phyloP scores from a whole-genome alignment of 192 early-diverging fungal species.

The Nowakowskiella sp. region DNA sequence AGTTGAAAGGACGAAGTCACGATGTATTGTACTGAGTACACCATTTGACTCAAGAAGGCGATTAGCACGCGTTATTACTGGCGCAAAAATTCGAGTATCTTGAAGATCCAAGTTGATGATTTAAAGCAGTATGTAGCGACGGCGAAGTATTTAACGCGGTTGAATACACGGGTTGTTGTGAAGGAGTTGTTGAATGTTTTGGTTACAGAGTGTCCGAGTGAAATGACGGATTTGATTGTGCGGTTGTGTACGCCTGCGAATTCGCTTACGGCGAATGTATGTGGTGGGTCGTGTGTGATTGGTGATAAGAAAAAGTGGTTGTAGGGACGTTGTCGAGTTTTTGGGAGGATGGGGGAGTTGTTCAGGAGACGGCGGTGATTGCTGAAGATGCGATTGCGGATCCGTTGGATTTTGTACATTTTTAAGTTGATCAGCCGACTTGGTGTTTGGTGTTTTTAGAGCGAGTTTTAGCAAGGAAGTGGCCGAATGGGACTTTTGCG shows the following conservation, averaged over 20 bases:
- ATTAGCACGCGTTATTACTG: too few species aligned
- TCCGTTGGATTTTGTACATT: conserved; percentile 66
- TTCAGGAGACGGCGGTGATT: background rate
- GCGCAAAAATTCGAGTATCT: too few species aligned
- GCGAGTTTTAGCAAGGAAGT: conserved; percentile 67
- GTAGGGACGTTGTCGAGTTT: background rate
- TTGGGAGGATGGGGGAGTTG: conserved; percentile 5
- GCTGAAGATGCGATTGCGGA: conserved; percentile 6
- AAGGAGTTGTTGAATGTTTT: too few species aligned
- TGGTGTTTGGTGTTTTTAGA: conserved; percentile 82
- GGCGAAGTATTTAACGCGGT: too few species aligned
- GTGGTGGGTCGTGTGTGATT: too few species aligned
- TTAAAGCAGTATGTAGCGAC: too few species aligned
- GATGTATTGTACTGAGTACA: too few species aligned
- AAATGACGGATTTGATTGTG: conserved; percentile 43
- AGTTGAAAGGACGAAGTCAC: too few species aligned
- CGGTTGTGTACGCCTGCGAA: conserved; percentile 23
- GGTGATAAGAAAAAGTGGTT: background rate
- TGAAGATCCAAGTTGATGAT: too few species aligned
- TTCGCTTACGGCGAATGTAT: background rate
- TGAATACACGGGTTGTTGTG: too few species aligned
- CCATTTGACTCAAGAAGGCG: too few species aligned
- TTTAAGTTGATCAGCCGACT: conserved; percentile 78
- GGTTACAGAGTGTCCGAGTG: conserved; percentile 33
- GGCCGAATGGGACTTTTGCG: conserved; percentile 35